Percentiles rank a stretch among this genome's conserved stretches.
These are phyloP conservation scores for Monilinia laxa DNA, from an alignment of 2,329 filamentous ascomycete genomes.

Conservation along the genomic window DNA sequence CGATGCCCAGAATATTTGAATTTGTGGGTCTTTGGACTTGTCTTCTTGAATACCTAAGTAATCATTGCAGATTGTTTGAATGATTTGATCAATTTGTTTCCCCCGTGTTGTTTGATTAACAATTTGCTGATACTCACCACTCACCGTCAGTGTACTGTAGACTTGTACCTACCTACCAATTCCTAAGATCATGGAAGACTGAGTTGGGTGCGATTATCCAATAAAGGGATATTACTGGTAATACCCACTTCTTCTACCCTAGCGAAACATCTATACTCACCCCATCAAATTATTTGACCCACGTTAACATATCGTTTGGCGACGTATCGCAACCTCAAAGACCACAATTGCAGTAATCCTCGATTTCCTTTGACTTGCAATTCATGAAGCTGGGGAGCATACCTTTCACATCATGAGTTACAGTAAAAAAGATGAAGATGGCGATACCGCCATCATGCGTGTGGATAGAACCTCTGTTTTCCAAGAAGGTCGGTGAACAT, in stretches of 20 bases:
- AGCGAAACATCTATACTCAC: not conserved
- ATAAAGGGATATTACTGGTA: not conserved
- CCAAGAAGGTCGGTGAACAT: conserved; percentile 75
- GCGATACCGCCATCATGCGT: conserved; percentile 88
- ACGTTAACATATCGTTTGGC: conserved; percentile 31
- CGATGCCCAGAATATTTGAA: too few relatives aligned
- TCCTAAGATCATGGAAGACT: not conserved
- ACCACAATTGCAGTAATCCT: conserved; percentile 22
- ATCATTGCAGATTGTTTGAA: too few relatives aligned
- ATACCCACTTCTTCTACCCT: not conserved
- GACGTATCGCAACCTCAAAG: conserved; percentile 34
- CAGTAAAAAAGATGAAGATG: conserved; percentile 99
- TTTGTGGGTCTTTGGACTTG: too few relatives aligned
- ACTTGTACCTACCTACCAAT: too few relatives aligned
- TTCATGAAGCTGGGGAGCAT: conserved; percentile 42
- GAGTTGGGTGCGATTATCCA: conserved; percentile 2
- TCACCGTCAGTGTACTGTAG: too few relatives aligned
- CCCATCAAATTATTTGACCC: conserved; percentile 4
- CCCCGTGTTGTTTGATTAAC: not conserved
- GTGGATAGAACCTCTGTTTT: conserved; percentile 97
- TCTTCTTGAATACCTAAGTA: too few relatives aligned
- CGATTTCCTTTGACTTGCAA: conserved; percentile 34
- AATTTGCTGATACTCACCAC: too few relatives aligned
- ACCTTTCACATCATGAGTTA: conserved; percentile 72
- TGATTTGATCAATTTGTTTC: too few relatives aligned